Conservation (phyloP, 495 filamentous ascomycete species). For the Corynascus novoguineensis region DNA sequence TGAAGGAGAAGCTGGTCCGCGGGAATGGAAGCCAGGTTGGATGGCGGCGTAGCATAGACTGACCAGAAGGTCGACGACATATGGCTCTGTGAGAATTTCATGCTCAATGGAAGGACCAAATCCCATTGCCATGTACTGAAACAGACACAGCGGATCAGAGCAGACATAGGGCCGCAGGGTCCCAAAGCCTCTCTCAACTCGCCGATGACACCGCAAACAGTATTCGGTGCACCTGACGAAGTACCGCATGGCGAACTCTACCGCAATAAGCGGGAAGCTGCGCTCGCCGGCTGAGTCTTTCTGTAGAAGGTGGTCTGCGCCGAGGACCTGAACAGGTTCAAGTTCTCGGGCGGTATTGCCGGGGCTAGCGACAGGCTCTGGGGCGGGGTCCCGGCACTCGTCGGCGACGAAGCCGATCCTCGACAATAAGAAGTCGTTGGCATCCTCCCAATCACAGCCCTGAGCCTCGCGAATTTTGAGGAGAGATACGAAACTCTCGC, state of each 20-base stretch:
- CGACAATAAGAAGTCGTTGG: slow-evolving; percentile 52
- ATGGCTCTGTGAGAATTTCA: slow-evolving; percentile 73
- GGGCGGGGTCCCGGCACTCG: neutral
- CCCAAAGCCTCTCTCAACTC: slow-evolving; percentile 64
- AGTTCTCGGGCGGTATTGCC: neutral
- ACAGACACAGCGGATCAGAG: slow-evolving; percentile 70
- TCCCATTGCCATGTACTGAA: slow-evolving; percentile 86
- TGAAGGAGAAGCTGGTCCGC: neutral
- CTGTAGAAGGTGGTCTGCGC: slow-evolving; percentile 48
- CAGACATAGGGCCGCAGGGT: slow-evolving; percentile 93
- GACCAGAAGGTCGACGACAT: slow-evolving; percentile 80
- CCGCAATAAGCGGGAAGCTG: slow-evolving; percentile 62
- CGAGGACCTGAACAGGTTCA: slow-evolving; percentile 29
- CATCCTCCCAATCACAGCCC: slow-evolving; percentile 61
- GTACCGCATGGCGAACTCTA: slow-evolving; percentile 76
- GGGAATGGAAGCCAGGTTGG: no score
- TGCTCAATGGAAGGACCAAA: slow-evolving; percentile 82
- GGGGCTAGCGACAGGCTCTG: slow-evolving; percentile 18
- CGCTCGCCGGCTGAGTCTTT: slow-evolving; percentile 16
- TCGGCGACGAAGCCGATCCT: neutral
- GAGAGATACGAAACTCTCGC: slow-evolving; percentile 59
- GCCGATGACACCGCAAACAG: slow-evolving; percentile 80
- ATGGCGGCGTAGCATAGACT: slow-evolving; percentile 69
- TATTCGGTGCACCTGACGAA: slow-evolving; percentile 81
- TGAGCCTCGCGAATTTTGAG: slow-evolving; percentile 52